phyloP scores from a whole-genome alignment of 2,329 filamentous ascomycete species.

The Paramyrothecium sp. region DNA sequence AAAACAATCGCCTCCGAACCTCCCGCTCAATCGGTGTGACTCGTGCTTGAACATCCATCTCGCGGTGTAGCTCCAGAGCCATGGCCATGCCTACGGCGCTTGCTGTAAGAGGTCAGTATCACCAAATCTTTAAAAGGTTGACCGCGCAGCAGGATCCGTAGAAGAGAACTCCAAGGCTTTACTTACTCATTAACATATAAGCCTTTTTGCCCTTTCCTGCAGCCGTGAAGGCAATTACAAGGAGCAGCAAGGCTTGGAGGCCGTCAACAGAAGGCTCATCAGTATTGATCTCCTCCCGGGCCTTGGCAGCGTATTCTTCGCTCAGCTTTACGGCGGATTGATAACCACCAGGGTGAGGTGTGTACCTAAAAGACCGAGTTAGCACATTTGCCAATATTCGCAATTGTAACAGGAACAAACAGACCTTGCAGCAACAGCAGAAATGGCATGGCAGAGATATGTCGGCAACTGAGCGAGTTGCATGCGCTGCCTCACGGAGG shows the following conservation, averaged over 20 bases:
- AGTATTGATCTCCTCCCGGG: slow-evolving; percentile 69
- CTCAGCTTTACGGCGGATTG: slow-evolving; percentile 66
- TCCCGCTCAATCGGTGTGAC: slow-evolving; percentile 70
- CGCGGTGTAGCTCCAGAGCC: slow-evolving; percentile 77
- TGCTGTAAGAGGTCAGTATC: slow-evolving; percentile 48
- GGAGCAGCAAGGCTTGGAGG: slow-evolving; percentile 71
- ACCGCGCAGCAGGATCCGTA: too few relatives aligned
- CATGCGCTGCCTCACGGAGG: slow-evolving; percentile 68
- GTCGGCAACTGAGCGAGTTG: slow-evolving; percentile 64
- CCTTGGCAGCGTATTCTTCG: slow-evolving; percentile 69
- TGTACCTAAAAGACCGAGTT: slow-evolving; percentile 49
- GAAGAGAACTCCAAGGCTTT: too few relatives aligned
- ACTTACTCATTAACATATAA: slow-evolving; percentile 78
- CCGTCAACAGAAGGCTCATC: slow-evolving; percentile 80
- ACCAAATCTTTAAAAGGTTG: neutral
- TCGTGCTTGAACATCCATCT: slow-evolving; percentile 62
- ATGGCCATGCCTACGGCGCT: slow-evolving; percentile 80
- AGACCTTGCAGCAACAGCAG: slow-evolving; percentile 62
- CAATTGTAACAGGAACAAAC: too few relatives aligned
- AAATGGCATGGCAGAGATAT: slow-evolving; percentile 56
- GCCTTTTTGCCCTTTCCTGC: slow-evolving; percentile 79
- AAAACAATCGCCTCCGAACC: slow-evolving; percentile 77
- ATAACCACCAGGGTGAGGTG: slow-evolving; percentile 64
- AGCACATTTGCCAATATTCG: slow-evolving; percentile 2
- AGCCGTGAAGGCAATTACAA: slow-evolving; percentile 74